Evolutionary conservation across 169 alveolate genomes (phyloP), one percentile per base, ranked within the genome.

Genomic region (Cryptosporidium parvum): DNA sequence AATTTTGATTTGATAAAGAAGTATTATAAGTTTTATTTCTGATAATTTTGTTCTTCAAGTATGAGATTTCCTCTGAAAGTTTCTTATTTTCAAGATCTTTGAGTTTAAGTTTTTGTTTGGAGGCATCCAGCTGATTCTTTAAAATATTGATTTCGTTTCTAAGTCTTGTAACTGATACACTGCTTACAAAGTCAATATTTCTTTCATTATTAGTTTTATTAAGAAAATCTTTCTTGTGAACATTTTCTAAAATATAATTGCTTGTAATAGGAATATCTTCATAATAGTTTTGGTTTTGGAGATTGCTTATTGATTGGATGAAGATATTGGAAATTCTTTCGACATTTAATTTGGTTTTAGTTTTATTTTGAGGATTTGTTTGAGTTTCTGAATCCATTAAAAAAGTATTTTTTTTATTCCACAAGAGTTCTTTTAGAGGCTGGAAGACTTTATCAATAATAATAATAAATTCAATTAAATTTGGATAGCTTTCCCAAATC

Each of bases 121-220:
- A 42, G 1, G 89, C 89, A 45, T 59, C 69, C 21, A 62, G 9
- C 53, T 80, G 89, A 65, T 80, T 80, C 33, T 65, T 80, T 21
- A 80, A 35, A 12, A 80, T 42, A 29, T 59, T 62, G 1, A 80
- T 80, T 62, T 80, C 89, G 62, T 80, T 80, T 51, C 75, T 80
- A 44, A 80, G 68, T 44, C 89, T 80, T 35, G 89, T 80, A 6
- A 29, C 35, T 23, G 89, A 37, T 3, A 73, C 58, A 14, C 18
- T 42, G 29, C 80, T 80, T 31, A 44, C 35, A 48, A 59, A 80
- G 21, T 80, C 89, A 9, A 44, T 26, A 35, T 44, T 65, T 62
- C 75, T 80, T 80, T 80, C 89, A 12, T 39, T 26, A 26, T 18
- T 39, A 14, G 26, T n/a, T 37, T 61, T 45, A 51, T 16, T 12